Conservation (phyloP, 768 basidiomycete genomes). For the Goffeauzyma gilvescens region DNA sequence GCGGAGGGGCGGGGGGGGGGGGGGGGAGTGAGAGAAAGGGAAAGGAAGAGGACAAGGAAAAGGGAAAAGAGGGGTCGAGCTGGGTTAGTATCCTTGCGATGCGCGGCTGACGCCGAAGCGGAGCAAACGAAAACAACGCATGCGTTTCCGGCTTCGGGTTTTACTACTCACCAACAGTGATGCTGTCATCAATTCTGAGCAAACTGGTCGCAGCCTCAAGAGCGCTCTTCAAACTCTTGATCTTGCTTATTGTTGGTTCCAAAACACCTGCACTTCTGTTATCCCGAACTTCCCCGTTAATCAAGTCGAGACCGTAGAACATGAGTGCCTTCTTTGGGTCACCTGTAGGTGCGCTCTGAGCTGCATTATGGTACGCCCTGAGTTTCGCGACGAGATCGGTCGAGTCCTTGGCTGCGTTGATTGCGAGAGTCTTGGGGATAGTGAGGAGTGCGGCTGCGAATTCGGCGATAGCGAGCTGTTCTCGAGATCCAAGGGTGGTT, state of each 20-base stretch:
- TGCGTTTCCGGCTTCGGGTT: not conserved
- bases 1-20: too few relatives aligned
- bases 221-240: conserved; percentile 89
- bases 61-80: not conserved
- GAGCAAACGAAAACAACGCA: not conserved
- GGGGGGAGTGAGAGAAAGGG: not conserved
- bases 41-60: not conserved
- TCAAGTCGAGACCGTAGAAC: conserved; percentile 82
- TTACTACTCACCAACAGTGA: conserved; percentile 21
- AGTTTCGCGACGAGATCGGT: conserved; percentile 93
- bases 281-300: conserved; percentile 87
- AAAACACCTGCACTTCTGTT: conserved; percentile 82
- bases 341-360: conserved; percentile 72
- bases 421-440: conserved; percentile 89
- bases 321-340: conserved; percentile 80
- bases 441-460: conserved; percentile 80
- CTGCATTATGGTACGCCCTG: conserved; percentile 88
- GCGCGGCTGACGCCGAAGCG: not conserved
- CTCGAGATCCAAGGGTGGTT: conserved; percentile 86
- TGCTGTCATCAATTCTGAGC: conserved; percentile 62
- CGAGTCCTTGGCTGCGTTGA: conserved; percentile 96
- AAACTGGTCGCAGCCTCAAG: conserved; percentile 90
- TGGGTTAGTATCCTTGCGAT: too few relatives aligned
- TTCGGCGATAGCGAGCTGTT: conserved; percentile 97
- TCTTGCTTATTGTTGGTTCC: conserved; percentile 92